A percentile compares a stretch with the other conserved stretches of the same genome.
Conservation (phyloP, 371 early-diverging fungal genomes). For the Sporodiniella umbellata region DNA sequence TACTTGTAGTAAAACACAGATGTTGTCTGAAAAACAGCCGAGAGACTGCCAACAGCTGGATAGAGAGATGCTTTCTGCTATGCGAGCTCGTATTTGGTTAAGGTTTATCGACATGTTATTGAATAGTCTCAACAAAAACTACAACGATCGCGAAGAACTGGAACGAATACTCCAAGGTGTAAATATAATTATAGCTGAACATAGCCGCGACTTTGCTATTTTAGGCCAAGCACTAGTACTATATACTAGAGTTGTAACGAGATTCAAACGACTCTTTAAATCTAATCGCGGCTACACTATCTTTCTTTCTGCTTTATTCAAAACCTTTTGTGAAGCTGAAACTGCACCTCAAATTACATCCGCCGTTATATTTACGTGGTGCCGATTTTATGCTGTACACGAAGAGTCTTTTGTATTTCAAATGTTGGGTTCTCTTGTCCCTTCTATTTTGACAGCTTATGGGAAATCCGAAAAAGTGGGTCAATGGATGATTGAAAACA, state of each 20-base stretch:
- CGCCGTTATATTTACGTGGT: slow-evolving; percentile 57
- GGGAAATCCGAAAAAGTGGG: slow-evolving; percentile 30
- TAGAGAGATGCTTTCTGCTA: slow-evolving; percentile 33
- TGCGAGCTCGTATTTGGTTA: slow-evolving; percentile 62
- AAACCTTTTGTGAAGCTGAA: slow-evolving; percentile 57
- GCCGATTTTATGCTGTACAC: slow-evolving; percentile 62
- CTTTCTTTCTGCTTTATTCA: slow-evolving; percentile 59
- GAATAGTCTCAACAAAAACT: slow-evolving; percentile 53
- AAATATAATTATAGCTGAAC: slow-evolving; percentile 52
- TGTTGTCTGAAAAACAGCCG: not conserved
- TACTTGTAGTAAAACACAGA: slow-evolving; percentile 10
- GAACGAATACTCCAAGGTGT: slow-evolving; percentile 57
- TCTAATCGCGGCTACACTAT: slow-evolving; percentile 59
- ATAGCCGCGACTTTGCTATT: slow-evolving; percentile 54
- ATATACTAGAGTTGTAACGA: slow-evolving; percentile 53
- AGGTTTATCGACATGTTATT: slow-evolving; percentile 54
- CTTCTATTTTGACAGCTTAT: slow-evolving; percentile 48
- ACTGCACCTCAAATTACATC: slow-evolving; percentile 39
- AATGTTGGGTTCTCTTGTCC: slow-evolving; percentile 61
- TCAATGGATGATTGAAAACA: slow-evolving; percentile 43
- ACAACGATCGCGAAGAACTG: slow-evolving; percentile 55
- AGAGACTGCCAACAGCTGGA: slow-evolving; percentile 20
- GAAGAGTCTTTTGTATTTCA: slow-evolving; percentile 70
- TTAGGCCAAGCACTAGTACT: slow-evolving; percentile 56
- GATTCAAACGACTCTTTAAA: slow-evolving; percentile 57